Evolutionary conservation across 345 rosid genomes (phyloP).

Genomic region (Lumnitzera racemosa): DNA sequence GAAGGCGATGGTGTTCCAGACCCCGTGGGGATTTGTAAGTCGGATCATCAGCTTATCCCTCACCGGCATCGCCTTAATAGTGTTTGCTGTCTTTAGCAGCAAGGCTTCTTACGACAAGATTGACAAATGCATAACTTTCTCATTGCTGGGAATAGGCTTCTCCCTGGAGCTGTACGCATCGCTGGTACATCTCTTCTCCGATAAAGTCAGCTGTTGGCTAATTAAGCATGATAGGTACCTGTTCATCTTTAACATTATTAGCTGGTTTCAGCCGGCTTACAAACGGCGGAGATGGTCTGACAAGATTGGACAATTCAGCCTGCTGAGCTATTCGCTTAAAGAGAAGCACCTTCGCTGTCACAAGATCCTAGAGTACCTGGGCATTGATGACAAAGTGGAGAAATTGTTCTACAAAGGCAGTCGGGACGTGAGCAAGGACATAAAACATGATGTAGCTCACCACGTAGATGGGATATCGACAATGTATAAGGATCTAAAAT

Average conservation of each 20-base stretch:
- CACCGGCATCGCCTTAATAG: slow-evolving; percentile 2
- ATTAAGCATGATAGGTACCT: background rate
- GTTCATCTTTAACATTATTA: background rate
- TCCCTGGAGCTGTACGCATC: too few species aligned
- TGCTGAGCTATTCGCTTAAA: background rate
- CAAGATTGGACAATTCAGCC: background rate
- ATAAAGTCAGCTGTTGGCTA: too few species aligned
- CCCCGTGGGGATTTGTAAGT: slow-evolving; percentile 9
- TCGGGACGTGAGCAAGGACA: too few species aligned
- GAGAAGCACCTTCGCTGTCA: background rate
- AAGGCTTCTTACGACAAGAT: background rate
- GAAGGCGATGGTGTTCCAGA: too few species aligned
- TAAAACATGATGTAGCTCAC: too few species aligned
- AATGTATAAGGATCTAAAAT: too few species aligned
- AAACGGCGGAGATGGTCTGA: background rate
- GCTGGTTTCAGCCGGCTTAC: background rate
- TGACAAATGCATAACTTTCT: background rate
- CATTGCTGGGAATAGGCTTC: too few species aligned
- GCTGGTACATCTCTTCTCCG: too few species aligned
- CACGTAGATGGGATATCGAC: too few species aligned
- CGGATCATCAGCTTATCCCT: slow-evolving; percentile 12
- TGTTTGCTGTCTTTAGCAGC: background rate
- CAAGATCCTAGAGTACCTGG: background rate
- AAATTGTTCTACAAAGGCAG: background rate
- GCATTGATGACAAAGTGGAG: background rate